Evolutionary conservation across 2,329 filamentous ascomycete species (phyloP), one percentile per base, ranked within the genome.

Genomic region (Madurella fahalii): DNA sequence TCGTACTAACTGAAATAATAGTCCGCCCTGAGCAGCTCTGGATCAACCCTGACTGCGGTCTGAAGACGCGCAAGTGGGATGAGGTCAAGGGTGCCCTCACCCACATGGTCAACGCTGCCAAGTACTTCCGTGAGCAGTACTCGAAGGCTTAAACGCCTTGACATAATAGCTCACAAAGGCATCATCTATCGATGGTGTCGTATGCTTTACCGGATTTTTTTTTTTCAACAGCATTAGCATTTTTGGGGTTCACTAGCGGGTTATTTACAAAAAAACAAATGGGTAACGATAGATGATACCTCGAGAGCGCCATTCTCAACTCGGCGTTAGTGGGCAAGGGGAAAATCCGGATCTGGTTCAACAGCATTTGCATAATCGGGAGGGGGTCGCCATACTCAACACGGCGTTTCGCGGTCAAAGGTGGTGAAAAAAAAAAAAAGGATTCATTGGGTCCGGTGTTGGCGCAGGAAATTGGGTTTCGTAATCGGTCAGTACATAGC

Each of bases 1-100:
- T 18, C 9, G 25, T 53, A 13, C 59, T 57, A 50, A 59, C 52
- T 40, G 12, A 12, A 15, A 43, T 16, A 40, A 45, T 47, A 61
- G 59, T 64, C 56, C 60, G 60, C 53, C 92, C 92, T 57, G 91
- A 96, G 71, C 94, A 99, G 84, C 90, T 99, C 73, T 99, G 94
- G 94, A 90, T 97, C 79, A 93, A 99, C 83, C 94, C 94, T 65
- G 94, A 99, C 81, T 99, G 94, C 72, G 94, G 94, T 81, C 86
- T 99, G 58, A 99, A 99, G 90, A 99, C 94, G 67, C 89, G 94
- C 68, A 89, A 95, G 81, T 97, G 94, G 93, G 85, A 88, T 76
- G 93, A 99, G 86, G 96, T 92, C 76, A 97, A 96, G 87, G 90
- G 90, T 71, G 90, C 93, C 56, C 80, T 99, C 71, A 79, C 79